Conservation (phyloP, 2,329 filamentous ascomycete species). For the Ophiocordyceps unilateralis region DNA sequence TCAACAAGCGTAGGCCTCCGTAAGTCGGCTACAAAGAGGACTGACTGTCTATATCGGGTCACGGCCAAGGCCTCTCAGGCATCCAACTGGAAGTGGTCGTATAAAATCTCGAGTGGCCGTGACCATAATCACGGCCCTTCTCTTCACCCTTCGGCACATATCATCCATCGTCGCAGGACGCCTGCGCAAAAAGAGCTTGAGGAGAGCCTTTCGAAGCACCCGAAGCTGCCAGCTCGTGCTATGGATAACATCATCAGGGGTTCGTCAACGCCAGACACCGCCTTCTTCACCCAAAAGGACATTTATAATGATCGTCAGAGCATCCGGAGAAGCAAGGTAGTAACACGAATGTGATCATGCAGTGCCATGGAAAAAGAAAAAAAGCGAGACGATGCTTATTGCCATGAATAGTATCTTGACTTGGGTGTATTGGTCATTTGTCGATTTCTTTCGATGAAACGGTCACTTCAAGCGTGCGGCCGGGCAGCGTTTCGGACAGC, state of each 20-base stretch:
- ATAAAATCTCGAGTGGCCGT: neutral
- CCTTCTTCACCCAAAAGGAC: neutral
- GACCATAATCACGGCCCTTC: constrained; percentile 1
- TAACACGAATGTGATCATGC: no score
- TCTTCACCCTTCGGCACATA: constrained; percentile 1
- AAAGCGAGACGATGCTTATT: no score
- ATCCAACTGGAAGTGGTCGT: constrained; percentile 1
- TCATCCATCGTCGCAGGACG: neutral
- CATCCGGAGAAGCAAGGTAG: neutral
- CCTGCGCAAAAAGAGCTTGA: neutral
- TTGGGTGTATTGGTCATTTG: no score
- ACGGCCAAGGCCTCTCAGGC: neutral
- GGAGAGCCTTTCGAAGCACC: neutral
- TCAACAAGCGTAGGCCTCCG: neutral
- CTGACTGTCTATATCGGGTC: constrained; percentile 1
- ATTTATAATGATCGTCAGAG: constrained; percentile 1
- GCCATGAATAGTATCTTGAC: no score
- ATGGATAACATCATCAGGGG: neutral
- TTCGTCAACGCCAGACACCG: neutral
- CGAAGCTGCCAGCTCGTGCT: neutral
- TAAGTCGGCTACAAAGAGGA: neutral
- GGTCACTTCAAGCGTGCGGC: no score
- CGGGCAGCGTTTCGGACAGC: no score
- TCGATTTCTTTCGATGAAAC: no score
- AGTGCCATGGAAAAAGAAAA: no score